Evolutionary conservation across 805 yeast species (phyloP), one percentile per base, ranked within the genome.

Genomic region (Yamadazyma akitaensis): DNA sequence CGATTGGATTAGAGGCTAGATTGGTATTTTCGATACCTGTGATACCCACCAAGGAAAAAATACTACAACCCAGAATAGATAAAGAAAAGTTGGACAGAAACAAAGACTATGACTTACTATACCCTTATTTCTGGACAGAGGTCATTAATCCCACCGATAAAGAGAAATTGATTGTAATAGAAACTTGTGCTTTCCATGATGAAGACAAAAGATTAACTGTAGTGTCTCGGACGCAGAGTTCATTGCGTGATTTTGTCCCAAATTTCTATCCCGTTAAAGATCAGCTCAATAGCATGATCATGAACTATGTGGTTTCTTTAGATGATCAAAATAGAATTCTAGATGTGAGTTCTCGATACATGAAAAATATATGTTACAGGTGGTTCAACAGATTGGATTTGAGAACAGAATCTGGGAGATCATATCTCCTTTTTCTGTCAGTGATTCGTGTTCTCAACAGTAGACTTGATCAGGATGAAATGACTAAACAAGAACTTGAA

Each of bases 71-170:
- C 2, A 52, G 53, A 28, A 36, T 57, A 7, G 61, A 63, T 37
- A 37, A 33, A n/a, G 44, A 46, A 2, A 58, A 54, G 19, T 45
- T 63, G 1, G 37, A 44, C 10, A 37, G 50, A 5, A 65, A 61
- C 35, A 60, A 58, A 39, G 72, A 67, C 39, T 53, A 55, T 46
- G 72, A 67, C 48, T 49, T 67, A 10, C 46, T 67, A 7, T 66
- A 62, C 43, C 72, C 72, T 1, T 67, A 67, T 48, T 67, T 50
- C 44, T 67, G 72, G 72, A 64, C 68, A 7, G 72, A 67, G 45
- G 45, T 66, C 3, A 50, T 67, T 13, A 65, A 66, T 48, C 71
- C 72, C 0, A 32, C 59, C 10, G 48, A 66, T 41, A 44, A 50
- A 1, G 28, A 47, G 11, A 65, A 65, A 44, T 25, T 67, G 1